Conservation (phyloP, 345 rosid genomes). For the Eucalyptus polybractea region DNA sequence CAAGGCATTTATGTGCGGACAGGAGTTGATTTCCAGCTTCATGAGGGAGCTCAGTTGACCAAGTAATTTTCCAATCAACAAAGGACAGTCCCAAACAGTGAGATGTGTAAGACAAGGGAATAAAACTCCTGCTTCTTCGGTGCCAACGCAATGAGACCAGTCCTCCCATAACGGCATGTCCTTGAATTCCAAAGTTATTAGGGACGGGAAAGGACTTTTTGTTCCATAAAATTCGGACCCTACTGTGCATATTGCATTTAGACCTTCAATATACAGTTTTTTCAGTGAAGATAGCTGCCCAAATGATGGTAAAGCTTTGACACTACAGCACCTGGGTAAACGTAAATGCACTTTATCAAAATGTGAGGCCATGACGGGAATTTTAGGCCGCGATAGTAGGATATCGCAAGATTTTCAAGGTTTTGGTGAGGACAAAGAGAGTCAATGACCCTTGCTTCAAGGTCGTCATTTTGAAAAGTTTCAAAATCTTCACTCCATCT, state of each 20-base stretch:
- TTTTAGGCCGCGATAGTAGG: background rate
- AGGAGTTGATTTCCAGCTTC: background rate
- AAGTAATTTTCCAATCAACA: background rate
- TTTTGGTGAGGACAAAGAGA: no score
- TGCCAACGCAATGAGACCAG: background rate
- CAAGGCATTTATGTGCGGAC: background rate
- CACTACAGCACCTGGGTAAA: background rate
- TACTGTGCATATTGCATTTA: background rate
- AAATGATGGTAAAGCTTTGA: background rate
- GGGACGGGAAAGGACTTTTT: background rate
- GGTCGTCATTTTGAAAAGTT: accelerated
- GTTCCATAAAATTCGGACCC: background rate
- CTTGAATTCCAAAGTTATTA: background rate
- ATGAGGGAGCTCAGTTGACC: background rate
- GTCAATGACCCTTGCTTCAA: no score
- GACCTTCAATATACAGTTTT: background rate
- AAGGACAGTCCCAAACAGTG: background rate
- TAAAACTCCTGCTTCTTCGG: background rate
- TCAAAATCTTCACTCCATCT: no score
- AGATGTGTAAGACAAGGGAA: background rate
- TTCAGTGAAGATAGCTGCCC: background rate
- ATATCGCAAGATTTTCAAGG: accelerated
- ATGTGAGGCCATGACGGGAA: background rate
- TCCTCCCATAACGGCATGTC: background rate
- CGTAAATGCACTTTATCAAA: background rate